These are phyloP conservation scores for Fraxinus paxiana DNA, from an alignment of 305 asterid species.

Conservation along the genomic window DNA sequence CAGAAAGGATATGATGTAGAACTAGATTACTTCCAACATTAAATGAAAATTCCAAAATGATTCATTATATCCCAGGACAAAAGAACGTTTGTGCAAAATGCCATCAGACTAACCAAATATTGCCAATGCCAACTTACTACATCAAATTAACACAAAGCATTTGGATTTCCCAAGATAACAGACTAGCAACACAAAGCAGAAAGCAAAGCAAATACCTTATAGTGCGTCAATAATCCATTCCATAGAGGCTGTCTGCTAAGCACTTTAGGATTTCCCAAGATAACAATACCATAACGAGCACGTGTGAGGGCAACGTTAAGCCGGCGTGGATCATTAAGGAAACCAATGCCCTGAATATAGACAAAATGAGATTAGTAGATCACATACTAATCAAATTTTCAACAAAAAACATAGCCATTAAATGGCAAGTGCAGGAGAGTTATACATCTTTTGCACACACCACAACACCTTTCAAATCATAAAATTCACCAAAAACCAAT, in stretches of 20 bases:
- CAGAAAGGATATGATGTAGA: not conserved
- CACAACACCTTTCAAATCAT: not conserved
- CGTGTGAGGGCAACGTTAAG: conserved; percentile 99
- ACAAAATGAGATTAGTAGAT: conserved; percentile 14
- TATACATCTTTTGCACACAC: not conserved
- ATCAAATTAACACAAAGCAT: not conserved
- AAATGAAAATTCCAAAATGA: not conserved
- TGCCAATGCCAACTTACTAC: not conserved
- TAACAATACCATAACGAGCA: conserved; percentile 98
- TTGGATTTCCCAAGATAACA: not conserved
- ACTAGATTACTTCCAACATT: not conserved
- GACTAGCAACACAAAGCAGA: conserved; percentile 5
- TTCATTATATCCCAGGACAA: not conserved
- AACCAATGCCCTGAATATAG: conserved; percentile 80
- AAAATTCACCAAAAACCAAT: not conserved
- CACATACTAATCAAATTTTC: not conserved
- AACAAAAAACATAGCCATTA: not conserved
- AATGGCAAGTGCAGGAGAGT: not conserved
- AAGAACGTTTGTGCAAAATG: not conserved
- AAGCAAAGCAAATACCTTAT: conserved; percentile 56
- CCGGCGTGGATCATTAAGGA: conserved; percentile 97
- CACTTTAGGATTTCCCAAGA: conserved; percentile 97
- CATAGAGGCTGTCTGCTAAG: conserved; percentile 95
- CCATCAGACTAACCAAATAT: not conserved
- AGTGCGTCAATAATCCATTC: conserved; percentile 92